Evolutionary conservation across 495 filamentous ascomycete genomes (phyloP).

Genomic region (Xylaria venustula): DNA sequence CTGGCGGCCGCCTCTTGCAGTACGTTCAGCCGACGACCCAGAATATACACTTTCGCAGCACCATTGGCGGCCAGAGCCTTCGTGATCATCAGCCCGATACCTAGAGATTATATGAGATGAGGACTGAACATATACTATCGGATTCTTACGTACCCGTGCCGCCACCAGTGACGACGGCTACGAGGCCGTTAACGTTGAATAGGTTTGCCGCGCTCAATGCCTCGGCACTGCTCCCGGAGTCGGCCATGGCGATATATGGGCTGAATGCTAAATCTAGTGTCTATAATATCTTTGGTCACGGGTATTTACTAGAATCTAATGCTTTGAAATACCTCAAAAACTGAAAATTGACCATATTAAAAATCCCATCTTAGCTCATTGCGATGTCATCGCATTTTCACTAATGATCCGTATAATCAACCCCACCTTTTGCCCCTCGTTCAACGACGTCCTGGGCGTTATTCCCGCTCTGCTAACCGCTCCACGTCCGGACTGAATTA

Average conservation of each 20-base stretch:
- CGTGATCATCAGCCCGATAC: constrained; percentile 68
- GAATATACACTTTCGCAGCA: constrained; percentile 68
- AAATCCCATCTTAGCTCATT: too few relatives aligned
- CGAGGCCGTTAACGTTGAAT: constrained; percentile 58
- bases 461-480: too few relatives aligned
- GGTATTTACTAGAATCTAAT: too few relatives aligned
- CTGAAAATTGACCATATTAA: too few relatives aligned
- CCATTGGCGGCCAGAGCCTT: constrained; percentile 63
- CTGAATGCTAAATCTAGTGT: too few relatives aligned
- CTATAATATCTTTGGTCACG: too few relatives aligned
- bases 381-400: too few relatives aligned
- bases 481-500: too few relatives aligned
- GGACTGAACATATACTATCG: too few relatives aligned
- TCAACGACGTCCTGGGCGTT: too few relatives aligned
- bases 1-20: constrained; percentile 49
- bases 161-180: constrained; percentile 64
- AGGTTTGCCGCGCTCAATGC: constrained; percentile 41
- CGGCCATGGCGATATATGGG: constrained; percentile 2
- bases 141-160: constrained; percentile 49
- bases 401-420: too few relatives aligned
- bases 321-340: neutral
- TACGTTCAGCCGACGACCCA: constrained; percentile 60
- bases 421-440: too few relatives aligned
- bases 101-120: constrained; percentile 32
- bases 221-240: neutral